A percentile compares a stretch with the other conserved stretches of the same genome.
phyloP scores from a whole-genome alignment of 192 early-diverging fungal species.

The Lunasporangiospora selenospora region DNA sequence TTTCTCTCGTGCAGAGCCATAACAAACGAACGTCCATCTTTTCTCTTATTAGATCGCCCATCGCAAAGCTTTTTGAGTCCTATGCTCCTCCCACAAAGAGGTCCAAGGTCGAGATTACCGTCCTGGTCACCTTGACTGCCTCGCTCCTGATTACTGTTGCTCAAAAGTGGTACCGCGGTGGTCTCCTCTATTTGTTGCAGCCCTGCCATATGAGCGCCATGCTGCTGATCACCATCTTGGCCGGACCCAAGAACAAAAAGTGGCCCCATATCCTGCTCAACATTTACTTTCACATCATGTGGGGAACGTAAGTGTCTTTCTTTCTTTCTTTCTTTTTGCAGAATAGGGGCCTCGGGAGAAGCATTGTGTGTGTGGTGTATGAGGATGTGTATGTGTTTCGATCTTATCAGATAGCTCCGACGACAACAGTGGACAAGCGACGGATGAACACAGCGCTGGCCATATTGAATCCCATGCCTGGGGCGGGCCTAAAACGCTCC shows the following conservation, averaged over 20 bases:
- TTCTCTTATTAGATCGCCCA: constrained; percentile 30
- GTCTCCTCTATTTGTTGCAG: constrained; percentile 56
- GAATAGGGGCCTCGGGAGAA: no score
- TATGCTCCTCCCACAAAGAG: constrained; percentile 24
- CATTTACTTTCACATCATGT: constrained; percentile 64
- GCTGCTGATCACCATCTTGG: constrained; percentile 50
- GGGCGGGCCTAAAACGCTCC: no score
- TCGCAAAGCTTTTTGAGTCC: constrained; percentile 22
- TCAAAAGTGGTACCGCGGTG: constrained; percentile 53
- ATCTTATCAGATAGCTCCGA: no score
- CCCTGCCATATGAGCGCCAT: constrained; percentile 63
- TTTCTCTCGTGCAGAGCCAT: not conserved
- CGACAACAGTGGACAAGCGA: no score
- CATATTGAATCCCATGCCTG: no score
- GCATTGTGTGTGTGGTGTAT: not conserved
- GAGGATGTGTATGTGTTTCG: no score
- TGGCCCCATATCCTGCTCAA: constrained; percentile 57
- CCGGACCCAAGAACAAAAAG: constrained; percentile 50
- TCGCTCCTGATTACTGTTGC: constrained; percentile 48
- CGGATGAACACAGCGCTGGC: no score
- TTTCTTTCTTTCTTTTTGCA: not conserved
- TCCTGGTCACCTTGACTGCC: constrained; percentile 36
- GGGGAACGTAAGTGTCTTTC: constrained; percentile 49
- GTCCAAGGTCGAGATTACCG: constrained; percentile 42
- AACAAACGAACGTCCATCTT: constrained; percentile 26